A percentile compares a stretch with the other conserved stretches of the same genome.
These are phyloP conservation scores for Cladosporium sp. DNA, from an alignment of 2,329 filamentous ascomycete genomes.

Conservation along the genomic window DNA sequence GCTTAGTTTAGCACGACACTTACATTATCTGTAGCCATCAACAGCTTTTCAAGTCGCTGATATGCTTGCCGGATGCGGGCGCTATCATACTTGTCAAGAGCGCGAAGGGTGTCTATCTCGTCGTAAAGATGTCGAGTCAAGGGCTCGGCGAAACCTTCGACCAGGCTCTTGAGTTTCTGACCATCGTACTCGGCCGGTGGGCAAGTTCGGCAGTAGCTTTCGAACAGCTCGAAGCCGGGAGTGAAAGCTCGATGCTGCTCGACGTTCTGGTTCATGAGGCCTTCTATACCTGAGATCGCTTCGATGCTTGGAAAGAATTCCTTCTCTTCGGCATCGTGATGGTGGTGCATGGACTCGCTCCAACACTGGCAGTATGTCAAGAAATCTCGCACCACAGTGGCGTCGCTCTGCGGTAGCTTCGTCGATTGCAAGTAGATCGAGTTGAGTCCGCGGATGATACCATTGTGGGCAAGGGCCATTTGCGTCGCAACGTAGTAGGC, in stretches of 20 bases:
- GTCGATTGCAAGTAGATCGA: conserved; percentile 32
- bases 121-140: conserved; percentile 24
- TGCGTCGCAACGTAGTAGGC: conserved; percentile 34
- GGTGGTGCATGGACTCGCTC: conserved; percentile 30
- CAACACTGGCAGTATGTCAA: conserved; percentile 30
- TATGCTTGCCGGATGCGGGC: conserved; percentile 24
- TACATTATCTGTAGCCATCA: conserved; percentile 32
- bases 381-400: conserved; percentile 25
- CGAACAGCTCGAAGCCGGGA: conserved; percentile 26
- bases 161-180: conserved; percentile 18
- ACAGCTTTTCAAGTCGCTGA: conserved; percentile 23
- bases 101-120: conserved; percentile 24
- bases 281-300: conserved; percentile 23
- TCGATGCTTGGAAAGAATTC: conserved; percentile 32
- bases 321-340: conserved; percentile 32
- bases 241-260: conserved; percentile 31
- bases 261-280: conserved; percentile 31
- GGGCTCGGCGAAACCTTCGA: conserved; percentile 25
- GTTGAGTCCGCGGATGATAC: conserved; percentile 35
- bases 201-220: conserved; percentile 23
- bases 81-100: conserved; percentile 20
- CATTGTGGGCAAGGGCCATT: conserved; percentile 35
- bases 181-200: conserved; percentile 22
- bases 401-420: conserved; percentile 21
- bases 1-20: conserved; percentile 11